Conservation (phyloP, 2,329 filamentous ascomycete species). For the Trichoderma semiorbis region DNA sequence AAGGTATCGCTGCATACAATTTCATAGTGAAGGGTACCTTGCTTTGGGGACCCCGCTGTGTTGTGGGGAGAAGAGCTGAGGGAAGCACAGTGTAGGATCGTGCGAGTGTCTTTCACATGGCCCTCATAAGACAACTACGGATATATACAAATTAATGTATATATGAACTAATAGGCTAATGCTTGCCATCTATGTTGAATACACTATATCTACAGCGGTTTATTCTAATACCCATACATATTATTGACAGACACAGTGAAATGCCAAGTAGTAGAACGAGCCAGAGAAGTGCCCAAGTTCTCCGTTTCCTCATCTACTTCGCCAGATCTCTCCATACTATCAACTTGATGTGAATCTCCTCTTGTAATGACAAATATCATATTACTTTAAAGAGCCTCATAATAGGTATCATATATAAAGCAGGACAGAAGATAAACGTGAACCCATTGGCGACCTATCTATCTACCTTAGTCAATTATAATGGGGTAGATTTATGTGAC, state of each 20-base stretch:
- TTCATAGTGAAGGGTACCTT: neutral
- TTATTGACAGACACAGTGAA: neutral
- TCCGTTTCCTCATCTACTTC: neutral
- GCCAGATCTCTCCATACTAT: neutral
- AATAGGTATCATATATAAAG: neutral
- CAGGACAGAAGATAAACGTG: neutral
- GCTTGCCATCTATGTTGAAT: neutral
- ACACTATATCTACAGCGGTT: neutral
- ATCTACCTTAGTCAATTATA: too few species aligned
- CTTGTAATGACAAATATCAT: neutral
- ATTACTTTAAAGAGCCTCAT: neutral
- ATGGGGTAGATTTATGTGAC: neutral
- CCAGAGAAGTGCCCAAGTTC: neutral
- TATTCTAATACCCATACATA: neutral
- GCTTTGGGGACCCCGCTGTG: neutral
- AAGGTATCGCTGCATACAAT: conserved; percentile 20
- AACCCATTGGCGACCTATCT: too few species aligned
- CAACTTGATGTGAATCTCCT: neutral
- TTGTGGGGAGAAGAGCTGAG: neutral
- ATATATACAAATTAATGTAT: too few species aligned
- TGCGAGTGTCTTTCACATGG: neutral
- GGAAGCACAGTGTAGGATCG: neutral
- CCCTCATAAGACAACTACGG: neutral
- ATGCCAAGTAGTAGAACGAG: neutral
- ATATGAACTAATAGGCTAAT: too few species aligned